Conservation (phyloP, 2,329 filamentous ascomycete species). For the Neopestalotiopsis clavispora region DNA sequence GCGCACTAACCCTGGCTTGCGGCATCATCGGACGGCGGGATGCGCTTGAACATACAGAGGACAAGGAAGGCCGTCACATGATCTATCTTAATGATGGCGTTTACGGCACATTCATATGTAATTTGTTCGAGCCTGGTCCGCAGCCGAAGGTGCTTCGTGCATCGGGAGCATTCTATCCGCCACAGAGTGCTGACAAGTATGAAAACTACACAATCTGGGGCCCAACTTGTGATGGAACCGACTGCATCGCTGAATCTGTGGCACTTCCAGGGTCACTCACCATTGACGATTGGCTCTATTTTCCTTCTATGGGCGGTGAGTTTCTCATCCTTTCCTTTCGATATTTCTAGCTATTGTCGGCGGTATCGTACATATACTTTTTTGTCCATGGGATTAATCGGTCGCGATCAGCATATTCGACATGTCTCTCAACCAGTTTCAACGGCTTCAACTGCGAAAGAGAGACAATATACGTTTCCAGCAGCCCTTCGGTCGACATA, state of each 20-base stretch:
- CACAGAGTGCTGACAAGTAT: neutral
- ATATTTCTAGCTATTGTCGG: neutral
- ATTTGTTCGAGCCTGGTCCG: conserved; percentile 3
- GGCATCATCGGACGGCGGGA: conserved; percentile 3
- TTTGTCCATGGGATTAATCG: neutral
- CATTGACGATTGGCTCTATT: conserved; percentile 5
- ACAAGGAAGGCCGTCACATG: conserved; percentile 3
- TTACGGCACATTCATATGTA: conserved; percentile 1
- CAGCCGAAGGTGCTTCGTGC: conserved; percentile 7
- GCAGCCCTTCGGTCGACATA: neutral
- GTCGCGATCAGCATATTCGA: conserved; percentile 3
- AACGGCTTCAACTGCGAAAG: neutral
- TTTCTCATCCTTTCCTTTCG: neutral
- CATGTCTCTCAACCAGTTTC: conserved; percentile 8
- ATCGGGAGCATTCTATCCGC: conserved; percentile 6
- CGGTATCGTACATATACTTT: neutral
- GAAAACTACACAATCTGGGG: conserved; percentile 4
- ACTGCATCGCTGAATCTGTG: conserved; percentile 3
- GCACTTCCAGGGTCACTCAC: conserved; percentile 3
- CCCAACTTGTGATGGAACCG: conserved; percentile 9
- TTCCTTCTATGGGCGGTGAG: conserved; percentile 6
- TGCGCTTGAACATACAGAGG: conserved; percentile 6
- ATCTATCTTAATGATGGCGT: conserved; percentile 6
- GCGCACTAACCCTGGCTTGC: conserved; percentile 4
- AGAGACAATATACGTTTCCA: conserved; percentile 6